Evolutionary conservation across 441 rosid genomes (phyloP).

Genomic region (Adansonia rubrostipa): DNA sequence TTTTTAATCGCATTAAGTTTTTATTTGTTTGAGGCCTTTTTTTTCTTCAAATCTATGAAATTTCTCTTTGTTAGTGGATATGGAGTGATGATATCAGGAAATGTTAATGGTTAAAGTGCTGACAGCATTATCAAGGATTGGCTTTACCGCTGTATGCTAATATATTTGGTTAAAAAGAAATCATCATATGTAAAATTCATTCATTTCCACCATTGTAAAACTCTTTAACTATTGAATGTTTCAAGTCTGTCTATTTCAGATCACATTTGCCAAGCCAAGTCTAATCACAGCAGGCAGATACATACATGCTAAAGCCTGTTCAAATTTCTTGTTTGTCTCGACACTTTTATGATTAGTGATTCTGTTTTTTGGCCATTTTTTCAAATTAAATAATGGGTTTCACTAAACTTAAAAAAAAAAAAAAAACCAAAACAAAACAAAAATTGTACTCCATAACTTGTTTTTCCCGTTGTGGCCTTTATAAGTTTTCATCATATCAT

Average conservation of each 20-base stretch:
- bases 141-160: not conserved
- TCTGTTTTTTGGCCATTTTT: not conserved
- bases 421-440: too few relatives aligned
- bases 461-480: not conserved
- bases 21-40: not conserved
- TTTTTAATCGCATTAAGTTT: not conserved
- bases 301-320: not conserved
- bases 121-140: not conserved
- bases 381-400: not conserved
- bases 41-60: not conserved
- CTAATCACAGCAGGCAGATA: not conserved
- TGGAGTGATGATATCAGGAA: not conserved
- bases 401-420: not conserved
- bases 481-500: not conserved
- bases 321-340: not conserved
- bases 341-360: not conserved
- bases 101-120: not conserved
- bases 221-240: not conserved
- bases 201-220: conserved; percentile 14
- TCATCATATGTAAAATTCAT: not conserved
- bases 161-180: not conserved
- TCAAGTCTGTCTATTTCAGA: not conserved
- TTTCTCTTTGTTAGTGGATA: not conserved
- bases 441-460: not conserved
- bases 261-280: not conserved